These are phyloP conservation scores for Lentinus brumalis DNA, from an alignment of 768 basidiomycete species.

Conservation along the genomic window DNA sequence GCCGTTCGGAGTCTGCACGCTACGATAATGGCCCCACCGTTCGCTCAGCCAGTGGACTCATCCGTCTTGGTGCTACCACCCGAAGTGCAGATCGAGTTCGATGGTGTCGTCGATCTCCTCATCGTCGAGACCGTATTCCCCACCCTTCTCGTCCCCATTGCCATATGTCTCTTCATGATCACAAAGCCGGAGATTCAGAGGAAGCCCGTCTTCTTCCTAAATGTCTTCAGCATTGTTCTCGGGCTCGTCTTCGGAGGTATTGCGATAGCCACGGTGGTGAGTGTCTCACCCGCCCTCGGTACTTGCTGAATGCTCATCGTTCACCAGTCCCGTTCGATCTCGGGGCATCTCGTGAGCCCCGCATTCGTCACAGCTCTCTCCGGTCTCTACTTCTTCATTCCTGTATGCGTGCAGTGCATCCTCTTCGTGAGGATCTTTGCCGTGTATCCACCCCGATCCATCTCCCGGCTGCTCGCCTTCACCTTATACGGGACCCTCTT, in stretches of 20 bases:
- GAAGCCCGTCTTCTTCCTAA: constrained; percentile 27
- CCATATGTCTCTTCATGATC: constrained; percentile 24
- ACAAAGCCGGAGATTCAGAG: constrained; percentile 22
- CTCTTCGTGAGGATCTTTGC: constrained; percentile 38
- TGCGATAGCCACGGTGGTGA: neutral
- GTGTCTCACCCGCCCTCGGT: neutral
- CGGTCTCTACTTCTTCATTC: constrained; percentile 30
- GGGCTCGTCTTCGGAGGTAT: neutral
- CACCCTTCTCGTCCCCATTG: neutral
- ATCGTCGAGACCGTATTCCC: neutral
- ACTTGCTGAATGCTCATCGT: neutral
- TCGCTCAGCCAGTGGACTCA: too few species aligned
- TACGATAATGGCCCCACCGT: too few species aligned
- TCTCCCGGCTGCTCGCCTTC: constrained; percentile 16
- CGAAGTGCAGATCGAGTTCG: neutral
- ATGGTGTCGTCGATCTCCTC: neutral
- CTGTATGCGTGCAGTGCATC: constrained; percentile 39
- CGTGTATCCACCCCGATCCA: constrained; percentile 34
- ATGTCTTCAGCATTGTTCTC: constrained; percentile 20
- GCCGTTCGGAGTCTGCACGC: too few species aligned
- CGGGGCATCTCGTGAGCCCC: constrained; percentile 22
- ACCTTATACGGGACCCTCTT: constrained; percentile 31
- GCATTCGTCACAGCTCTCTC: constrained; percentile 26
- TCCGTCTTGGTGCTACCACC: too few species aligned
- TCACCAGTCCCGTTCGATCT: neutral